phyloP scores from a whole-genome alignment of 2,329 filamentous ascomycete species.

The Cercospora sojina region DNA sequence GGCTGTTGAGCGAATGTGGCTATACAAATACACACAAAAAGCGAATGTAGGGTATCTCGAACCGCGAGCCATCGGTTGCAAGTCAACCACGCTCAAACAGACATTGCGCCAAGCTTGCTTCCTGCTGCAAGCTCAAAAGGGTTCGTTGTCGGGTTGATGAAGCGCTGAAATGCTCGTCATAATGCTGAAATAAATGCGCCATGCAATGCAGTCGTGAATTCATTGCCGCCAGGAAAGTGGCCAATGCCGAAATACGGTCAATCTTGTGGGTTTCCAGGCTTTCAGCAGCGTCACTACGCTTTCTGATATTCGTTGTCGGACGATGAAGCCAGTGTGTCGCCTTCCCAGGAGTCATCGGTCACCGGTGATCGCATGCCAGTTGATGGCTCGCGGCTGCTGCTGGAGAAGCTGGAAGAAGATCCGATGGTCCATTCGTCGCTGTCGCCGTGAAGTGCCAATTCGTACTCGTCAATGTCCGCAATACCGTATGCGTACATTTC shows the following conservation, averaged over 20 bases:
- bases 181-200: constrained; percentile 22
- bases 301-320: constrained; percentile 32
- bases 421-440: constrained; percentile 90
- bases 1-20: constrained; percentile 25
- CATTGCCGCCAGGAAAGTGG: constrained; percentile 22
- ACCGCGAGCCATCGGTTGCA: constrained; percentile 8
- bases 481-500: constrained; percentile 54
- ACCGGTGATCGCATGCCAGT: constrained; percentile 48
- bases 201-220: constrained; percentile 28
- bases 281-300: constrained; percentile 22
- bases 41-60: constrained; percentile 31
- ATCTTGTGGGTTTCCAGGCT: neutral
- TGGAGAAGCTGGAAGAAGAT: constrained; percentile 74
- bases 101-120: constrained; percentile 16
- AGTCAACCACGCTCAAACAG: constrained; percentile 13
- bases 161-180: constrained; percentile 27
- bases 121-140: constrained; percentile 11
- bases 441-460: constrained; percentile 53
- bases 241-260: constrained; percentile 14
- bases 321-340: constrained; percentile 52
- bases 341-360: constrained; percentile 60
- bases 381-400: constrained; percentile 60
- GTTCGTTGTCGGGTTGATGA: constrained; percentile 17
- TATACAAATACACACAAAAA: constrained; percentile 28
- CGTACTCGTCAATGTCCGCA: constrained; percentile 55